Evolutionary conservation across 352 stramenopile species (phyloP).

Genomic region (Phytophthora pini): DNA sequence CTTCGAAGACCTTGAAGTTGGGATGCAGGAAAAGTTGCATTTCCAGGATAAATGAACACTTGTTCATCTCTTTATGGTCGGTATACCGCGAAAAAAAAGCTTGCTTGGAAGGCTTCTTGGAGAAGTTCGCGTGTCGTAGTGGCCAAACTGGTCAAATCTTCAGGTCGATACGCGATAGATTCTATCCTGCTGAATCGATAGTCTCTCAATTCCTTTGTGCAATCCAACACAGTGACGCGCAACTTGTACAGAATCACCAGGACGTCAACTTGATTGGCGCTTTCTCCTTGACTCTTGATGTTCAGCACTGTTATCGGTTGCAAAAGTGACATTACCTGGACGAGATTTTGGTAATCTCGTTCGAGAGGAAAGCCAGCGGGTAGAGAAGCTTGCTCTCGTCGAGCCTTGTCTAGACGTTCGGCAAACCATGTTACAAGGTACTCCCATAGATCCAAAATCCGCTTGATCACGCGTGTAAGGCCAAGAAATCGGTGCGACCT

Average conservation of each 20-base stretch:
- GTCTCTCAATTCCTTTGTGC: slow-evolving; percentile 11
- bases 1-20: slow-evolving; percentile 13
- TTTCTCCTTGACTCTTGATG: slow-evolving; percentile 4
- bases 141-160: slow-evolving; percentile 6
- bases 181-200: slow-evolving; percentile 11
- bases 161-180: not conserved
- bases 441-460: not conserved
- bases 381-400: not conserved
- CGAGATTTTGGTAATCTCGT: slow-evolving; percentile 5
- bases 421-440: not conserved
- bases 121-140: slow-evolving; percentile 10
- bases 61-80: slow-evolving; percentile 7
- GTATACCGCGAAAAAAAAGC: slow-evolving; percentile 16
- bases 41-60: slow-evolving; percentile 11
- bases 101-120: slow-evolving; percentile 6
- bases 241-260: slow-evolving; percentile 9
- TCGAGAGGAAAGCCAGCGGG: slow-evolving; percentile 5
- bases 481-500: not conserved
- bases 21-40: slow-evolving; percentile 19
- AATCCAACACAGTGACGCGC: slow-evolving; percentile 4
- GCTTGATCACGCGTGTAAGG: not conserved
- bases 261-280: not conserved
- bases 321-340: not conserved
- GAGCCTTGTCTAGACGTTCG: not conserved
- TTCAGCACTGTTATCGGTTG: slow-evolving; percentile 8